phyloP scores from a whole-genome alignment of 768 basidiomycete genomes.

The Gymnopilus junonius region DNA sequence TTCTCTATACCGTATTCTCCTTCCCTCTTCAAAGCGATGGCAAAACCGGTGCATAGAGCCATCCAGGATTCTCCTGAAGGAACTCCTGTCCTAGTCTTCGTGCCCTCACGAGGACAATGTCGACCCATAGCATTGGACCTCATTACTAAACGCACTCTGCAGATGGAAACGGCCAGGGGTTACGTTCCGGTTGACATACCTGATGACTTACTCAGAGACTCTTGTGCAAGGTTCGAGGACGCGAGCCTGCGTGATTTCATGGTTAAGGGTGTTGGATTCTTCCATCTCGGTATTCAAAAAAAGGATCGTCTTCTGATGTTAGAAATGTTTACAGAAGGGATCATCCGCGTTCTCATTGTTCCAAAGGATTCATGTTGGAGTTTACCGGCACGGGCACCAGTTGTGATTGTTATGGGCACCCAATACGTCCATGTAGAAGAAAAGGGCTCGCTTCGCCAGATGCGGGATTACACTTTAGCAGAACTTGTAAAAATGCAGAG shows the following conservation, averaged over 20 bases:
- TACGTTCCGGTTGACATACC: constrained; percentile 61
- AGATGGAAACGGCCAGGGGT: constrained; percentile 68
- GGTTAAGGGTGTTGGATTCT: constrained; percentile 87
- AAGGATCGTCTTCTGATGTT: constrained; percentile 75
- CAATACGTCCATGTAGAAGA: constrained; percentile 70
- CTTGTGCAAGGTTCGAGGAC: constrained; percentile 65
- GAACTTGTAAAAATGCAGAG: constrained; percentile 95
- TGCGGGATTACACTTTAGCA: constrained; percentile 78
- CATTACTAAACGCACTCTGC: constrained; percentile 84
- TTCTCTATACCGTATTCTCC: constrained; percentile 89
- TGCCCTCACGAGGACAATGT: constrained; percentile 85
- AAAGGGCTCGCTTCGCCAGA: constrained; percentile 59
- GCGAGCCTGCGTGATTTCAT: constrained; percentile 68
- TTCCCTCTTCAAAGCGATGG: constrained; percentile 88
- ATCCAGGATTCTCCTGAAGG: constrained; percentile 51
- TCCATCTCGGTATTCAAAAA: constrained; percentile 72
- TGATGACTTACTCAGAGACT: constrained; percentile 60
- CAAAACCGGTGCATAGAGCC: constrained; percentile 85
- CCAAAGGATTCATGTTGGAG: constrained; percentile 89
- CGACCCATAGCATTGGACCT: constrained; percentile 76
- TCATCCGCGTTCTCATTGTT: constrained; percentile 79
- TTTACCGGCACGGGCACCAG: constrained; percentile 80
- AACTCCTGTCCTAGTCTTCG: constrained; percentile 78
- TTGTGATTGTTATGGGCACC: constrained; percentile 90
- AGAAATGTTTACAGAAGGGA: constrained; percentile 80